Evolutionary conservation across 441 rosid species (phyloP).

Genomic region (Eutrema salsugineum): DNA sequence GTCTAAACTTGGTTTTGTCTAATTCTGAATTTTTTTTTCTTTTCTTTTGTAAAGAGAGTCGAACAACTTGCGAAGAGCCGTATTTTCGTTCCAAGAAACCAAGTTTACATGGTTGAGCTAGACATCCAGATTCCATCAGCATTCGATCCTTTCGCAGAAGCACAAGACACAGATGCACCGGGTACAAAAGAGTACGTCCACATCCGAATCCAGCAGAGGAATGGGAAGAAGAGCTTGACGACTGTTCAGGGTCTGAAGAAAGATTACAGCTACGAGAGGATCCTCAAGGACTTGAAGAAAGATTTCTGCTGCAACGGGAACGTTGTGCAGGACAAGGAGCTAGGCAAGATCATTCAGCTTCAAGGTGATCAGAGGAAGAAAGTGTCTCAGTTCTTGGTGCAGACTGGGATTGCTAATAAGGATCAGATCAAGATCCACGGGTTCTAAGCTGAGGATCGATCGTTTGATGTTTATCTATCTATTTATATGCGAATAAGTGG

Average conservation of each 20-base stretch:
- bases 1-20: background rate
- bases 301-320: slow-evolving; percentile 64
- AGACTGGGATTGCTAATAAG: slow-evolving; percentile 49
- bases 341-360: slow-evolving; percentile 70
- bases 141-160: slow-evolving; percentile 74
- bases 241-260: slow-evolving; percentile 59
- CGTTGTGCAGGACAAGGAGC: slow-evolving; percentile 58
- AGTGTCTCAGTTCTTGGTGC: slow-evolving; percentile 57
- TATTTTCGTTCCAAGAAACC: slow-evolving; percentile 9
- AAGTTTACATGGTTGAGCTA: slow-evolving; percentile 74
- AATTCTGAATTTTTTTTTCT: background rate
- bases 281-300: slow-evolving; percentile 57
- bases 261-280: slow-evolving; percentile 47
- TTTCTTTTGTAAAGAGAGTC: background rate
- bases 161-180: slow-evolving; percentile 46
- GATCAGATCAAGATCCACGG: slow-evolving; percentile 88
- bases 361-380: slow-evolving; percentile 92
- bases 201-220: slow-evolving; percentile 67
- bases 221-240: slow-evolving; percentile 62
- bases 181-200: slow-evolving; percentile 54
- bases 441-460: slow-evolving; percentile 48
- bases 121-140: slow-evolving; percentile 57
- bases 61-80: background rate
- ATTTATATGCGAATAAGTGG: no score
- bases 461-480: no score